Evolutionary conservation across 129 eudicot species (phyloP), one percentile per base, ranked within the genome.

Genomic region (Tanacetum coccineum): DNA sequence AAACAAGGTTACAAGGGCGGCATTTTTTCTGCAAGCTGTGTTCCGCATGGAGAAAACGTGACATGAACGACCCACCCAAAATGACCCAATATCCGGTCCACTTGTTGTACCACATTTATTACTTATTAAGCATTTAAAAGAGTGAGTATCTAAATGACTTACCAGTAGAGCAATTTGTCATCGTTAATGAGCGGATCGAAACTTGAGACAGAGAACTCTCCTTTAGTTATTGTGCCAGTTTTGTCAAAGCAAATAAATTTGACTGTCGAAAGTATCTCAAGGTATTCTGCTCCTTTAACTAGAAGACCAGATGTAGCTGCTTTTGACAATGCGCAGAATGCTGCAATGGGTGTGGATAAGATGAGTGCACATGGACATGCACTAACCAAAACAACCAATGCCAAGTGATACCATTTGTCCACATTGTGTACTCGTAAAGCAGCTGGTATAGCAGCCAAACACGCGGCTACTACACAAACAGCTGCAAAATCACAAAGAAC

Each of bases 301-400:
- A 93, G 65, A 55, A 93, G 87, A 7, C 98, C 98, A 12, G 86
- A 69, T 15, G 78, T 86, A 53, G 98, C 98, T 28, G 98, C 98
- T 76, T 81, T 88, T 40, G 98, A 86, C 45, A 93, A 79, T 12
- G 95, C 98, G 42, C 96, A 88, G 26, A 79, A 93, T 59, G 87
- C 87, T 40, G 98, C 98, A 50, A 89, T 86, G 0, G 98, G 98
- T 3, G 98, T 93, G 10, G 98, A 93, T 48, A 93, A 89, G 60
- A 93, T 80, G 26, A 93, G 92, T 14, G 96, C 96, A 78, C 98
- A 93, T 2, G 98, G 98, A 57, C 98, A 93, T 26, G 92, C 98
- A 59, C 98, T 89, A 32, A 93, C 98, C 66, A 93, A 70, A 14
- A 86, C 96, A 8, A 93, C 98, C 72, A 93, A 81, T 13, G 98